These are phyloP conservation scores for Skeletonema menzelii DNA, from an alignment of 108 stramenopile genomes.

Conservation along the genomic window DNA sequence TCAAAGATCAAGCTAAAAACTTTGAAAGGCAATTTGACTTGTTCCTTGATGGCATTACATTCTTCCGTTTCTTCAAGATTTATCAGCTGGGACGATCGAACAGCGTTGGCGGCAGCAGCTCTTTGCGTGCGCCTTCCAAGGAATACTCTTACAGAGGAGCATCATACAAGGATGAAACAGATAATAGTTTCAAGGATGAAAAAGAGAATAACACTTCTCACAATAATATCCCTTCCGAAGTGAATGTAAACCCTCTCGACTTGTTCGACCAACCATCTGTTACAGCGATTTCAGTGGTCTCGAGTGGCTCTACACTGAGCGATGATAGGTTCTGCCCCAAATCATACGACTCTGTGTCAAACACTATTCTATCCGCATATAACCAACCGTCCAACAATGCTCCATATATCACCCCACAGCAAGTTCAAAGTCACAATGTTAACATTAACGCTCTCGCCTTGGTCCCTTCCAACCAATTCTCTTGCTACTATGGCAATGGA, in stretches of 20 bases:
- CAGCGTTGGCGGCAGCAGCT: background rate
- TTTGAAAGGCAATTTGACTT: slow-evolving; percentile 70
- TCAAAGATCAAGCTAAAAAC: slow-evolving; percentile 32
- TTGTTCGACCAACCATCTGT: background rate
- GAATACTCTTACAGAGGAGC: background rate
- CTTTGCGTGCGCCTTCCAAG: background rate
- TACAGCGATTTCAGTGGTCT: background rate
- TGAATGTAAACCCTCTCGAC: background rate
- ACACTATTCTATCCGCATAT: background rate
- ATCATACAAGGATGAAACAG: background rate
- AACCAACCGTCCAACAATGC: background rate
- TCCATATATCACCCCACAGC: background rate
- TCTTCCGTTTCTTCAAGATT: slow-evolving; percentile 74
- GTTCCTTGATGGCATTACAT: slow-evolving; percentile 73
- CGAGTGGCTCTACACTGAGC: background rate
- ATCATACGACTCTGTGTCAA: background rate
- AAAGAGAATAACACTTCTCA: background rate
- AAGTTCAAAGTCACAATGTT: background rate
- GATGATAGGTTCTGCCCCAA: background rate
- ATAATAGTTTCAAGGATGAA: background rate
- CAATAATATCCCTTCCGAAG: background rate
- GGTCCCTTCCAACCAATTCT: background rate
- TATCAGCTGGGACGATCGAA: slow-evolving; percentile 65
- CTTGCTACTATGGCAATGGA: background rate
- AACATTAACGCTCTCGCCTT: background rate